A percentile compares a stretch with the other conserved stretches of the same genome.
These are phyloP conservation scores for Geotrichum europaeum DNA, from an alignment of 1,139 yeast genomes.

Conservation along the genomic window DNA sequence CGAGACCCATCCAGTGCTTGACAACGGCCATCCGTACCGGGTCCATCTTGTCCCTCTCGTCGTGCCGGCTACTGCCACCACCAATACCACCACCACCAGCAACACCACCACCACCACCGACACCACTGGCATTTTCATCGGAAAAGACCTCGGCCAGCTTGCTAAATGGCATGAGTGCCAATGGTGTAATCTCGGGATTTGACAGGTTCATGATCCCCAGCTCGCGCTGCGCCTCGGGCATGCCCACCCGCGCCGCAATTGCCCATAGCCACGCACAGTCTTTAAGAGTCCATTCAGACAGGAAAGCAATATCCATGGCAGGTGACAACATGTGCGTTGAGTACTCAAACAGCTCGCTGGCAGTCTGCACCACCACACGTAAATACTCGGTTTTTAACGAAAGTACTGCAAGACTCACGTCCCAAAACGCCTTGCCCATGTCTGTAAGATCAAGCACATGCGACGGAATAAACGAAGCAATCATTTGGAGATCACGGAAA, in stretches of 20 bases:
- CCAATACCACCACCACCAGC: too few relatives aligned
- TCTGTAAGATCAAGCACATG: constrained; percentile 32
- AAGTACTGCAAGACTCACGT: constrained; percentile 35
- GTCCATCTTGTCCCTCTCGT: constrained; percentile 30
- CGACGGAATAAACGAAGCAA: constrained; percentile 36
- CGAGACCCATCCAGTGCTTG: constrained; percentile 32
- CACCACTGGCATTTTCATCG: background rate
- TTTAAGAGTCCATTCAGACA: constrained; percentile 25
- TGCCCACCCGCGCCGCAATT: constrained; percentile 32
- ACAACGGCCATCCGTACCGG: constrained; percentile 32
- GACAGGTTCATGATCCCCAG: constrained; percentile 33
- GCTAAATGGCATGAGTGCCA: constrained; percentile 27
- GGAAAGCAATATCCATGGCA: constrained; percentile 17
- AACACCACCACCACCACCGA: too few relatives aligned
- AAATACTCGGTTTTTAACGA: constrained; percentile 34
- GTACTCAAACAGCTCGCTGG: constrained; percentile 33
- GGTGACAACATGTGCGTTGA: constrained; percentile 27
- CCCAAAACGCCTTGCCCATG: constrained; percentile 36
- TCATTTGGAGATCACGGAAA: constrained; percentile 35
- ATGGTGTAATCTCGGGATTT: constrained; percentile 30
- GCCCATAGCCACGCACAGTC: constrained; percentile 32
- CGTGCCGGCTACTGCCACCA: background rate
- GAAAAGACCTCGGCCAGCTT: constrained; percentile 26
- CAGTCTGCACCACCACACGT: constrained; percentile 30
- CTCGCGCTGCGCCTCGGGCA: constrained; percentile 30